These are phyloP conservation scores for Kockiozyma suomiensis DNA, from an alignment of 805 yeast genomes.

Conservation along the genomic window DNA sequence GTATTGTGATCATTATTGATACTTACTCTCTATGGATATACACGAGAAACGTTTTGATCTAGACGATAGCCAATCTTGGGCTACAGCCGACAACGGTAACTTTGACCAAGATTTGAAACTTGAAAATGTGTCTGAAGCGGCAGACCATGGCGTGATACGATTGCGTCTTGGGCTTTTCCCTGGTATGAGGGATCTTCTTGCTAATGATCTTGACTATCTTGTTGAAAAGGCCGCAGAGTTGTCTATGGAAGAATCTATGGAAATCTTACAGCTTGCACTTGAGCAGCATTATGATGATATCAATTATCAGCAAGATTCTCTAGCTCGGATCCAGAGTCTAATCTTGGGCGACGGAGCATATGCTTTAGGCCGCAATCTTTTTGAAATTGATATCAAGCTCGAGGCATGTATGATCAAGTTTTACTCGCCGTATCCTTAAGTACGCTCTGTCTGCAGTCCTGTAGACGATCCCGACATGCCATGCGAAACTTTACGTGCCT, in stretches of 20 bases:
- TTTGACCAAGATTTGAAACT: too few relatives aligned
- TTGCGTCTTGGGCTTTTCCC: too few relatives aligned
- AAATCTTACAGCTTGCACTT: slow-evolving; percentile 45
- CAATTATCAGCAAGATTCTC: slow-evolving; percentile 48
- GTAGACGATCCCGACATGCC: slow-evolving; percentile 53
- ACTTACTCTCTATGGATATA: too few relatives aligned
- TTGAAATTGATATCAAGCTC: slow-evolving; percentile 41
- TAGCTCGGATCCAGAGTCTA: slow-evolving; percentile 38
- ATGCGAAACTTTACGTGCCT: slow-evolving; percentile 56
- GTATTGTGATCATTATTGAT: too few relatives aligned
- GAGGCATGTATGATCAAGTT: slow-evolving; percentile 15
- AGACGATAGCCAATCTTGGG: too few relatives aligned
- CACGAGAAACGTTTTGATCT: too few relatives aligned
- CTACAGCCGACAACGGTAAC: too few relatives aligned
- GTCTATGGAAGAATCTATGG: slow-evolving; percentile 44
- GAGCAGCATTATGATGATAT: slow-evolving; percentile 49
- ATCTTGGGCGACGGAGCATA: slow-evolving; percentile 23
- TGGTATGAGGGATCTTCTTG: too few relatives aligned
- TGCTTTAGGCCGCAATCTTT: slow-evolving; percentile 6
- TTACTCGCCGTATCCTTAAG: slow-evolving; percentile 48
- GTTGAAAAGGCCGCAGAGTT: slow-evolving; percentile 46
- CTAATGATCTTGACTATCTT: slow-evolving; percentile 42
- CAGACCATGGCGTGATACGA: too few relatives aligned
- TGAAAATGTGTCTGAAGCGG: too few relatives aligned
- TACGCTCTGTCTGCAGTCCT: slow-evolving; percentile 64